Base-by-base conservation (phyloP, 2,329 filamentous ascomycete genomes). In the Xylariaceae sp. region DNA sequence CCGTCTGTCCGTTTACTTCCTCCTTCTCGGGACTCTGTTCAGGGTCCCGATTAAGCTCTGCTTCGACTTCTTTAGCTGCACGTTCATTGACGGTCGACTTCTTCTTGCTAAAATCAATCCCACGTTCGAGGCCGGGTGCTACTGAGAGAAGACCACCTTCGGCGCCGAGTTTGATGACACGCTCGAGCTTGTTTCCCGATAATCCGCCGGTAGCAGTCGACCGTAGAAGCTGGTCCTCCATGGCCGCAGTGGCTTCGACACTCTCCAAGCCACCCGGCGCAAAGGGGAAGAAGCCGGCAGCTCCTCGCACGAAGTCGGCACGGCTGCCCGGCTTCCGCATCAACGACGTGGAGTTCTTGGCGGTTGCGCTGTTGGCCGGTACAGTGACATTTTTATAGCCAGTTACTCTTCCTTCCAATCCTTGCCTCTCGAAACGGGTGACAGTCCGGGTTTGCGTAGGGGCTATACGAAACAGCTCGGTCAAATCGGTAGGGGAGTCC, bases 331-430 rank as follows among this genome's bases (percentile, higher is more conserved):
- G 92, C 62, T 94, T 94, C 37, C 93, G 80, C 14, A 87, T 72
- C 33, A 96, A 74, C 5, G 90, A 95, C 0, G 91, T 97, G 3
- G 90, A 96, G 62, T 95, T 95, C 69, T 96, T 98, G 38, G 90
- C 92, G 14, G 88, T 96, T 14, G 87, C 88, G 58, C 86, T 94
- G 59, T 83, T 87, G 25, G 88, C 88, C 5, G 92, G 89, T 7
- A 97, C 83, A 1, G 93, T 96, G 40, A 97, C 88, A 64, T 96
- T 93, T 62, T 85, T 86, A 67, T 98, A 97, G 40, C 91, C 91
- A 7, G 88, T 95, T 20, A 98, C 92, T 42, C 86, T 80, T 19
- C 93, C 93, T 67, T 97, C 90, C 12, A 97, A 76, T 5, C 93
- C 93, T 67, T 95, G 89, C 44, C 93, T 80, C 36, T 83, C 86